A percentile compares a stretch with the other conserved stretches of the same genome.
Conservation (phyloP, 202 grass and related monocot genomes). For the Setaria viridis region DNA sequence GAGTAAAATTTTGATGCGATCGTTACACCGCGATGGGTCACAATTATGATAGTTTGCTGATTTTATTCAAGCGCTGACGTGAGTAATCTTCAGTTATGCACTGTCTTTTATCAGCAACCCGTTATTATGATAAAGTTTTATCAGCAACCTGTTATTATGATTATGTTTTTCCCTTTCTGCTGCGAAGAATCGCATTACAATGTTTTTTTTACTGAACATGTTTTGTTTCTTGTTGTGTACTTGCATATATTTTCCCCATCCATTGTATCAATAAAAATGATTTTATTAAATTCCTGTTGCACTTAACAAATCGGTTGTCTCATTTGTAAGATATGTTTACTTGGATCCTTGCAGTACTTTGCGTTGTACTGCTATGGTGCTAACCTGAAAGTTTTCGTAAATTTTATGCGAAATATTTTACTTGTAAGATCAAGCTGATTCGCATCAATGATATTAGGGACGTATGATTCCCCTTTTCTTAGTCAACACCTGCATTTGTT, state of each 20-base stretch:
- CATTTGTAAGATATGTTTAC: not conserved
- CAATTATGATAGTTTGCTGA: not conserved
- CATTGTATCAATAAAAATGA: too few species aligned
- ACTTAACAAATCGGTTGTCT: not conserved
- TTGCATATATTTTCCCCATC: too few species aligned
- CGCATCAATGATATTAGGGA: not conserved
- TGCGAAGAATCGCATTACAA: too few species aligned
- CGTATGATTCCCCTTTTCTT: not conserved
- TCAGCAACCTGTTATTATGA: too few species aligned
- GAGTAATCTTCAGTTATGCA: too few species aligned
- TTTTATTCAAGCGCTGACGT: not conserved
- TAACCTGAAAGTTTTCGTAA: too few species aligned
- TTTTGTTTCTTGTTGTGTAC: too few species aligned
- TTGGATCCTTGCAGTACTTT: not conserved
- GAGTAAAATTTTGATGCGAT: slow-evolving; percentile 20
- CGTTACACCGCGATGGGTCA: too few species aligned
- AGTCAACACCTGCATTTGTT: not conserved
- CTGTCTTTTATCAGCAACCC: too few species aligned
- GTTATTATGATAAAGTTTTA: too few species aligned
- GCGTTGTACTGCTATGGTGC: not conserved
- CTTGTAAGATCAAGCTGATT: not conserved
- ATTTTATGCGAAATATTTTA: not conserved
- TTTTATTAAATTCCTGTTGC: not conserved
- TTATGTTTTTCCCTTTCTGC: too few species aligned
- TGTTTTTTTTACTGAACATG: too few species aligned